Conservation (phyloP, 345 rosid genomes). For the Citrus medica region DNA sequence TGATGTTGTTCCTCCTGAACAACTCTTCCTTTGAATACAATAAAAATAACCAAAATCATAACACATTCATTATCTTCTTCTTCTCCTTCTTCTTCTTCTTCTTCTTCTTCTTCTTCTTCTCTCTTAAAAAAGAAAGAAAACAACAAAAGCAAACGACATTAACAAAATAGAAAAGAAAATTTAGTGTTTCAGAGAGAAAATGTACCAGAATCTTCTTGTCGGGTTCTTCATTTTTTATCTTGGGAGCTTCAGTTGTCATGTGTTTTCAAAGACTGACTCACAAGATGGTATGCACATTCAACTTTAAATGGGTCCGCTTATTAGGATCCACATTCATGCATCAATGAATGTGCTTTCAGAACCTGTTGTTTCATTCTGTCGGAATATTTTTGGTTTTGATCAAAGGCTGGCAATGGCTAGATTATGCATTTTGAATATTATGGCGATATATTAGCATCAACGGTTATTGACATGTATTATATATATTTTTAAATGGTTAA, state of each 20-base stretch:
- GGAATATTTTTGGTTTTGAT: neutral
- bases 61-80: slow-evolving; percentile 5
- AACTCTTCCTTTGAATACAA: slow-evolving; percentile 7
- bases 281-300: slow-evolving; percentile 42
- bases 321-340: neutral
- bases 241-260: slow-evolving; percentile 27
- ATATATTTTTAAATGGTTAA: neutral
- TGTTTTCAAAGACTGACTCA: slow-evolving; percentile 53
- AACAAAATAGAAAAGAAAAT: neutral
- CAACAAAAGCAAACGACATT: no score
- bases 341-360: neutral
- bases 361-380: neutral
- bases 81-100: neutral
- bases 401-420: neutral
- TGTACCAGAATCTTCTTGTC: slow-evolving; percentile 13
- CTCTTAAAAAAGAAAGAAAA: neutral
- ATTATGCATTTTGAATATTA: no score
- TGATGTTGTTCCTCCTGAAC: neutral
- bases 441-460: neutral
- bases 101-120: neutral
- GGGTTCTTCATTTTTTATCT: slow-evolving; percentile 31
- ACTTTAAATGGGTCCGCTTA: neutral
- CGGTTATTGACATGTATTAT: neutral
- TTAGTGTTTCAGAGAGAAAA: slow-evolving; percentile 1
- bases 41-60: neutral